These are phyloP conservation scores for Colletotrichum agaves DNA, from an alignment of 2,329 filamentous ascomycete species.

Conservation along the genomic window DNA sequence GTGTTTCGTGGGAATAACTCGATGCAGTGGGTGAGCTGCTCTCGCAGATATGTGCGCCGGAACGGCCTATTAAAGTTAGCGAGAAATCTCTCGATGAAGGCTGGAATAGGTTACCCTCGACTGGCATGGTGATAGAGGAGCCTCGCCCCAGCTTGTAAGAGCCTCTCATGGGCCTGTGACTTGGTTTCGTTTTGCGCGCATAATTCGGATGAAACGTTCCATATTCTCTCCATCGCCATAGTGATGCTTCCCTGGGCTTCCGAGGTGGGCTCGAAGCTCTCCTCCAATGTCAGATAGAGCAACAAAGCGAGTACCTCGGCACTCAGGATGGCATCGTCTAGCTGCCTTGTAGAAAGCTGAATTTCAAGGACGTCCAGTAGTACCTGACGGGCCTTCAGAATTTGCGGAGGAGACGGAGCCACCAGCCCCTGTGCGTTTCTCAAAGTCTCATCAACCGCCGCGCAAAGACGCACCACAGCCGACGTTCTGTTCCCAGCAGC, in stretches of 20 bases:
- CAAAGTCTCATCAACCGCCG: conserved; percentile 47
- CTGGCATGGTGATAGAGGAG: conserved; percentile 75
- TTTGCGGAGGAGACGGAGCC: conserved; percentile 46
- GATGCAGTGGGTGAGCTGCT: conserved; percentile 70
- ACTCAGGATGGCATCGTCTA: conserved; percentile 61
- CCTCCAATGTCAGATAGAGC: conserved; percentile 68
- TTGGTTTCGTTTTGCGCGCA: conserved; percentile 47
- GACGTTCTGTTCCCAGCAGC: conserved; percentile 47
- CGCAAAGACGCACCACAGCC: conserved; percentile 54
- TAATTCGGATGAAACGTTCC: conserved; percentile 56
- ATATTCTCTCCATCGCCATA: conserved; percentile 57
- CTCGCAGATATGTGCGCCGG: conserved; percentile 73
- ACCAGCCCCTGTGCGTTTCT: conserved; percentile 37
- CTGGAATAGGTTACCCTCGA: conserved; percentile 56
- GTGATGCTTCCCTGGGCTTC: conserved; percentile 65
- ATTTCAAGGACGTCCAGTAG: conserved; percentile 66
- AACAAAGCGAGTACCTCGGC: conserved; percentile 74
- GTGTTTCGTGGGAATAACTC: conserved; percentile 78
- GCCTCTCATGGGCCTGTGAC: conserved; percentile 64
- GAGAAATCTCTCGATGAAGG: not conserved
- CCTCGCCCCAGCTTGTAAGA: conserved; percentile 75
- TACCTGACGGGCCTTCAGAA: conserved; percentile 65
- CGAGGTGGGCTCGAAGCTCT: conserved; percentile 56
- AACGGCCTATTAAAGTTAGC: conserved; percentile 63
- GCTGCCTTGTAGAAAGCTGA: conserved; percentile 61